Conservation (phyloP, 305 asterid species). For the Plantago lanceolata region DNA sequence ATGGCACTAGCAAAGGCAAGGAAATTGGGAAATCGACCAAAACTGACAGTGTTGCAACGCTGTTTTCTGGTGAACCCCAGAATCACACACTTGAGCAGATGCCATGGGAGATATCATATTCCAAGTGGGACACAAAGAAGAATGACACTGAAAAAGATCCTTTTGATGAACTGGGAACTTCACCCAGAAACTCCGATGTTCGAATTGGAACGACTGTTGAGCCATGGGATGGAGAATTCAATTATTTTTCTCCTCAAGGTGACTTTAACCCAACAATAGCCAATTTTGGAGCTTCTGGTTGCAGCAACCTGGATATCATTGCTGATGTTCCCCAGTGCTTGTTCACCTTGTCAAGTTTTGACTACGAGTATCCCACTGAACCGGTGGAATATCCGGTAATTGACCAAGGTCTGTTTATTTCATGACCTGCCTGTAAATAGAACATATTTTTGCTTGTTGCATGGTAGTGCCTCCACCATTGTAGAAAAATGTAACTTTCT, state of each 20-base stretch:
- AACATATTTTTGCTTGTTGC: constrained; percentile 9
- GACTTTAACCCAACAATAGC: constrained; percentile 30
- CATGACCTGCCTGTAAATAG: constrained; percentile 31
- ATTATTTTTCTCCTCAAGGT: constrained; percentile 33
- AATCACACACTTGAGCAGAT: constrained; percentile 14
- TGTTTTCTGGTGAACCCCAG: constrained; percentile 37
- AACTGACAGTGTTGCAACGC: constrained; percentile 28
- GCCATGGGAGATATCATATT: constrained; percentile 20
- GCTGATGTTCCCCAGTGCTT: constrained; percentile 44
- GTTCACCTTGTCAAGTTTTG: constrained; percentile 46
- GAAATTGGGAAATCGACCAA: constrained; percentile 29
- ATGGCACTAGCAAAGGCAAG: constrained; percentile 23
- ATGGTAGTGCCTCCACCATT: constrained; percentile 10
- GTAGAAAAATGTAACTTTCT: constrained; percentile 25
- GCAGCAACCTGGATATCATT: constrained; percentile 35
- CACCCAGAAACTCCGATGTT: constrained; percentile 28
- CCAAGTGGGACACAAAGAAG: constrained; percentile 35
- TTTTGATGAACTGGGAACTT: constrained; percentile 32
- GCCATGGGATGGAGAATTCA: constrained; percentile 42
- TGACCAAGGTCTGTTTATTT: constrained; percentile 63
- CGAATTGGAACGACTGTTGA: constrained; percentile 34
- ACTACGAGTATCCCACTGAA: constrained; percentile 47
- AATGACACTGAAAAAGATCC: constrained; percentile 31
- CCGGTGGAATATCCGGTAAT: constrained; percentile 56
- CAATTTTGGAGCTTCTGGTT: constrained; percentile 33